Evolutionary conservation across 1,284 basidiomycete species (phyloP), one percentile per base, ranked within the genome.

Genomic region (Ustilago loliicola): DNA sequence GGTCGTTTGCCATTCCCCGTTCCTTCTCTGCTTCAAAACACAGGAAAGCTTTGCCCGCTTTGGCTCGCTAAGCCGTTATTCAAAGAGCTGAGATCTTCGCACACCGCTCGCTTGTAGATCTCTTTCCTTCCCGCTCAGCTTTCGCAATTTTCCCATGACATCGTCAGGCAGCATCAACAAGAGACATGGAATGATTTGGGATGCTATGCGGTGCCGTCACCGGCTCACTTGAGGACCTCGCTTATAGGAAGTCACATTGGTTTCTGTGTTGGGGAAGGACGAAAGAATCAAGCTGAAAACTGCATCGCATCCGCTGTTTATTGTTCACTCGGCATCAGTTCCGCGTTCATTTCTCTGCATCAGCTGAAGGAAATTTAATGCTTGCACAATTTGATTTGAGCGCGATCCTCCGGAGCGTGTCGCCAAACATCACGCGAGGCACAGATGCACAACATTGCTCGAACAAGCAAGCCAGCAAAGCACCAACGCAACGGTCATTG

Each of bases 61-160:
- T 50, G n/a, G 48, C 27, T 50, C 48, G 48, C 48, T 50, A 13
- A 50, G 27, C 25, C 48, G 48, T 25, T 25, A 15, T 27, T 50
- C 27, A 50, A 10, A n/a, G 29, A 69, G 61, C 61, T 56, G 66
- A 62, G 61, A 69, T 59, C 61, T 53, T 30, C 61, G 30, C 45
- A 30, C 55, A 45, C 61, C 61, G 68, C 68, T 71, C 63, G 68
- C 63, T 66, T 71, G 55, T 34, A 53, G 30, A 53, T 32, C 17
- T 53, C 52, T 51, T 32, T 15, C 30, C 32, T 19, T 34, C 52
- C 25, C 52, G 32, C 32, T 10, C 13, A 15, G 23, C 23, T 6
- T 50, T 50, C 25, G 25, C 25, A 11, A 27, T 50, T 50, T 42
- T 36, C 54, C 23, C 54, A 36, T 55, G 54, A 50, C 48, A 25